phyloP scores from a whole-genome alignment of 2,329 filamentous ascomycete genomes.

The Hymenoscyphus fructigenus region DNA sequence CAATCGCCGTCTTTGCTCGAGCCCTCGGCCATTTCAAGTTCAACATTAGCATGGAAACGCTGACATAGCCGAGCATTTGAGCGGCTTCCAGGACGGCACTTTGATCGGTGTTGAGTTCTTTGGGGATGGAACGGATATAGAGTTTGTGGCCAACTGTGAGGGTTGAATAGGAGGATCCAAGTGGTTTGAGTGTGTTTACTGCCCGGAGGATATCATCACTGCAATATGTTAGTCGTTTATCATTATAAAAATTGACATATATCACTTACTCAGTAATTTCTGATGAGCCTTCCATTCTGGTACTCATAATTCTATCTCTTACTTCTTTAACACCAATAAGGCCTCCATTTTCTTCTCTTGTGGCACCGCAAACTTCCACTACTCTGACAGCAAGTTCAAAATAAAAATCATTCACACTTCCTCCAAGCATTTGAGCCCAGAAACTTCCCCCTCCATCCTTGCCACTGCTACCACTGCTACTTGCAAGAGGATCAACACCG shows the following conservation, averaged over 20 bases:
- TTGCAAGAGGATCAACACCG: slow-evolving; percentile 91
- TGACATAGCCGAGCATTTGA: slow-evolving; percentile 87
- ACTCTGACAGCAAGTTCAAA: slow-evolving; percentile 96
- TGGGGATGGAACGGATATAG: slow-evolving; percentile 89
- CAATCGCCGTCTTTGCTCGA: slow-evolving; percentile 82
- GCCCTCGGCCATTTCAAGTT: slow-evolving; percentile 86
- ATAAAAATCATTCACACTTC: slow-evolving; percentile 96
- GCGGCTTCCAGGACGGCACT: slow-evolving; percentile 88
- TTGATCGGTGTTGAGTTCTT: slow-evolving; percentile 94
- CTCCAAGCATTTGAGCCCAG: slow-evolving; percentile 90
- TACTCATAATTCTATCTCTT: slow-evolving; percentile 69
- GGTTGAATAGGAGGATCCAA: slow-evolving; percentile 85
- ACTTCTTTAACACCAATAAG: slow-evolving; percentile 84
- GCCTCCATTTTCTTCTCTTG: slow-evolving; percentile 86
- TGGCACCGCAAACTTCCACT: slow-evolving; percentile 87
- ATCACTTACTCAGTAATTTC: slow-evolving; percentile 70
- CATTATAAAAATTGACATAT: slow-evolving; percentile 3
- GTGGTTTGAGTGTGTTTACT: slow-evolving; percentile 79
- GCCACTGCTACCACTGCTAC: slow-evolving; percentile 52
- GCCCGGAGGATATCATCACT: slow-evolving; percentile 89
- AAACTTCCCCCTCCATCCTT: slow-evolving; percentile 62
- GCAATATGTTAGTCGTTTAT: slow-evolving; percentile 17
- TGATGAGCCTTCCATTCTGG: slow-evolving; percentile 70
- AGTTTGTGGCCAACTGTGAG: slow-evolving; percentile 79
- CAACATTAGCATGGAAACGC: slow-evolving; percentile 79